These are phyloP conservation scores for Umbilicaria muhlenbergii DNA, from an alignment of 495 filamentous ascomycete species.

Conservation along the genomic window DNA sequence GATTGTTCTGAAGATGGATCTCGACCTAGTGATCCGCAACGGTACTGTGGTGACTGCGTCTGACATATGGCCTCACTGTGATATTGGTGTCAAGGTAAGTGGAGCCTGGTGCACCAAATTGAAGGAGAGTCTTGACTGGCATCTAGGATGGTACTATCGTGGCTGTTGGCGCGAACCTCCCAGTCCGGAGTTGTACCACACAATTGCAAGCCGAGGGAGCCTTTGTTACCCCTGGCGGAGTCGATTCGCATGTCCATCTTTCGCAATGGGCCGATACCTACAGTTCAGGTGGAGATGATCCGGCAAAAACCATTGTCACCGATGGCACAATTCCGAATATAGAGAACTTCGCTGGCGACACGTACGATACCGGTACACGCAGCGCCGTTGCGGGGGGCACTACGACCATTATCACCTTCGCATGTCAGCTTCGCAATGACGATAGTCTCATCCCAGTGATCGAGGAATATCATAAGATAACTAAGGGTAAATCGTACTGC, in stretches of 20 bases:
- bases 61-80: slow-evolving; percentile 24
- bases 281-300: slow-evolving; percentile 21
- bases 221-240: slow-evolving; percentile 26
- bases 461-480: slow-evolving; percentile 28
- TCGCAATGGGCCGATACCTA: slow-evolving; percentile 33
- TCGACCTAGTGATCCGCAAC: slow-evolving; percentile 29
- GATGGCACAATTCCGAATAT: slow-evolving; percentile 3
- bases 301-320: background rate
- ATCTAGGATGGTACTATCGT: slow-evolving; percentile 22
- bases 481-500: slow-evolving; percentile 32
- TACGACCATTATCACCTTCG: slow-evolving; percentile 44
- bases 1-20: background rate
- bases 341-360: slow-evolving; percentile 16
- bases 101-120: slow-evolving; percentile 30
- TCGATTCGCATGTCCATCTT: slow-evolving; percentile 31
- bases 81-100: slow-evolving; percentile 36
- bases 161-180: slow-evolving; percentile 33
- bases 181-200: slow-evolving; percentile 13
- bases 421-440: slow-evolving; percentile 34
- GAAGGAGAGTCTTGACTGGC: slow-evolving; percentile 3
- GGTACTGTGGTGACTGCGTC: slow-evolving; percentile 32
- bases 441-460: slow-evolving; percentile 32
- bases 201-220: slow-evolving; percentile 14
- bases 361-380: slow-evolving; percentile 31
- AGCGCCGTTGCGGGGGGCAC: slow-evolving; percentile 44